A percentile compares a stretch with the other conserved stretches of the same genome.
Conservation (phyloP, 2,329 filamentous ascomycete species). For the Alternaria triticimaculans region DNA sequence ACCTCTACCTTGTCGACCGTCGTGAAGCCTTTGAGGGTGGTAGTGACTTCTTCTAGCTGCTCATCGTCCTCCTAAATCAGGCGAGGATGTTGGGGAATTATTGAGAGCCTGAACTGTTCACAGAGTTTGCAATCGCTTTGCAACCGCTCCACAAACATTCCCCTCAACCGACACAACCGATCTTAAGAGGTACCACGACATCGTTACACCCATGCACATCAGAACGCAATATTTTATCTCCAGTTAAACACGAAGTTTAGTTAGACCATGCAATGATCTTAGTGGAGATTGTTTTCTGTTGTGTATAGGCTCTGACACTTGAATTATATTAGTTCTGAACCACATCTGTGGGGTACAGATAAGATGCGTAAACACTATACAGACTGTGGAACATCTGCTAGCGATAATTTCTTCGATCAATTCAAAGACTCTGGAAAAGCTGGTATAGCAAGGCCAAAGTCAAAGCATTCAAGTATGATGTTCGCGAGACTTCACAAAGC, state of each 20-base stretch:
- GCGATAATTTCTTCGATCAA: rapidly evolving
- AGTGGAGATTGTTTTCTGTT: neutral
- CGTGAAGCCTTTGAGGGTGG: neutral
- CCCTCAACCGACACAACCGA: neutral
- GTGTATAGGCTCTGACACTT: neutral
- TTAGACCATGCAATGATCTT: neutral
- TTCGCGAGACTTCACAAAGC: neutral
- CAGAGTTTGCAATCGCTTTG: neutral
- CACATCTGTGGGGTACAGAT: neutral
- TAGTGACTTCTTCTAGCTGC: no score
- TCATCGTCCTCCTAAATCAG: neutral
- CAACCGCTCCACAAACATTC: neutral
- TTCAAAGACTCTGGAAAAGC: neutral
- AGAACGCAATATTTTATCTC: neutral
- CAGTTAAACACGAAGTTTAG: rapidly evolving
- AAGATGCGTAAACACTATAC: neutral
- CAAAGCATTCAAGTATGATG: neutral
- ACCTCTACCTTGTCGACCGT: conserved; percentile 5
- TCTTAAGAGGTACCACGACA: neutral
- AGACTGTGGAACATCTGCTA: neutral
- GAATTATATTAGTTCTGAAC: neutral
- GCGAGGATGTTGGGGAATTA: neutral
- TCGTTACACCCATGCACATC: neutral
- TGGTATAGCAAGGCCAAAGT: neutral
- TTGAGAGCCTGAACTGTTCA: neutral